Evolutionary conservation across 257 asterid genomes (phyloP).

Genomic region (Nicotiana tabacum): DNA sequence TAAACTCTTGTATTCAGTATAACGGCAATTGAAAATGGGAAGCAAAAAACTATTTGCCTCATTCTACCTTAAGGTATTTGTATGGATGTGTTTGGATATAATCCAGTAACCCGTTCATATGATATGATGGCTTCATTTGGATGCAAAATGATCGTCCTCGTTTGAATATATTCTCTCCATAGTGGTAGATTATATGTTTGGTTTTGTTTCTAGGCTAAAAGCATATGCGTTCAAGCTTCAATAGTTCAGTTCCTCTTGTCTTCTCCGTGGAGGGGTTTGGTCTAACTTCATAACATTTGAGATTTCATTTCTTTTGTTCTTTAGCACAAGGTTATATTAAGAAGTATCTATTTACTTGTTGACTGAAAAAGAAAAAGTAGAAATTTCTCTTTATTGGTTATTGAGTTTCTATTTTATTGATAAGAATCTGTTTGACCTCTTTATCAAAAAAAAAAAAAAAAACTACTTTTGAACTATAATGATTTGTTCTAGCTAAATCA

Average conservation of each 20-base stretch:
- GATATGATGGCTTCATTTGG: neutral
- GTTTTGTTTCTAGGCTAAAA: neutral
- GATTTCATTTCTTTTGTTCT: neutral
- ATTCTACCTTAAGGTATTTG: neutral
- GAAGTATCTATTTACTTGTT: neutral
- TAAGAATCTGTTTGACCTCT: neutral
- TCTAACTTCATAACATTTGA: neutral
- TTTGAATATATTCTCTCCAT: too few relatives aligned
- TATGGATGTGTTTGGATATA: neutral
- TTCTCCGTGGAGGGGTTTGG: neutral
- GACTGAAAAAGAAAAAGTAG: neutral
- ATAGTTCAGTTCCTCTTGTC: neutral
- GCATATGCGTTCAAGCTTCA: neutral
- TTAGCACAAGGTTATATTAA: neutral
- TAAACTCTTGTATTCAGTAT: neutral
- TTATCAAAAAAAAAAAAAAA: too few relatives aligned
- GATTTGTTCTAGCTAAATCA: neutral
- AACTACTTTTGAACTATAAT: neutral
- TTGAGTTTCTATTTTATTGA: neutral
- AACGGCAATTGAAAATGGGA: neutral
- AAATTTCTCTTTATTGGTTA: neutral
- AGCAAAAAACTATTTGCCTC: neutral
- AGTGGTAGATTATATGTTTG: neutral
- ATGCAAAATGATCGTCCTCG: neutral
- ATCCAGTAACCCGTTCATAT: neutral